Base-by-base conservation (phyloP, 1,284 basidiomycete genomes). In the Cutaneotrichosporon sp. region DNA sequence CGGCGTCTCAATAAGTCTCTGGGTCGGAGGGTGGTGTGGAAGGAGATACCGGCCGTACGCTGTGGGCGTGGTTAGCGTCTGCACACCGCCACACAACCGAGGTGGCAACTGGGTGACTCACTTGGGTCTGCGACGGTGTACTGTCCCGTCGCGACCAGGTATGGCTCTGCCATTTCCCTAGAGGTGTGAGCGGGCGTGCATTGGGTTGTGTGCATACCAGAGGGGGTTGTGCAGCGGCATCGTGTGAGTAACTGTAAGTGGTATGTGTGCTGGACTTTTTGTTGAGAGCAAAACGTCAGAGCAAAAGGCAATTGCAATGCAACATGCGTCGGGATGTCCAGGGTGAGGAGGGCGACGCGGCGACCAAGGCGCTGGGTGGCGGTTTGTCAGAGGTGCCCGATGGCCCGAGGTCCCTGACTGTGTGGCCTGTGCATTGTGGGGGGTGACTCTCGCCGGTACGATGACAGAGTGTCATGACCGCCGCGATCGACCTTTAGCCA, bases 101-200 rank as follows among this genome's bases (percentile, higher is more conserved):
- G 8, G 14, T 10, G 15, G 18, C 10, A 34, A 44, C 13, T 4
- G 15, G 42, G n/a, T 13, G 3, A 62, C 69, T 54, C 23, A 73
- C 73, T 76, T 2, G 73, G 71, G 51, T 76, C 74, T 20, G 61
- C 50, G 7, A 66, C 60, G 3, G 54, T 61, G 59, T 74, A 74
- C 1, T 70, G 40, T 1, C 65, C 65, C 1, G 56, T 34, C 8
- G 56, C 54, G 2, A 67, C 62, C 33, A 73, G 55, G 42, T 69
- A 66, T 1, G 74, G 71, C 55, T 73, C 72, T 17, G 68, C 41
- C 45, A 74, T 58, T 54, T 74, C 73, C 72, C 74, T 73, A 44
- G 1, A 14, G 13, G 43, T 35, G 15, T 20, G 33, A 10, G 20
- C 12, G 21, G 40, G 12, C 12, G 15, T 30, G 42, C 8, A 4